Conservation (phyloP, 805 yeast species). For the Sungouiella thailandica region DNA sequence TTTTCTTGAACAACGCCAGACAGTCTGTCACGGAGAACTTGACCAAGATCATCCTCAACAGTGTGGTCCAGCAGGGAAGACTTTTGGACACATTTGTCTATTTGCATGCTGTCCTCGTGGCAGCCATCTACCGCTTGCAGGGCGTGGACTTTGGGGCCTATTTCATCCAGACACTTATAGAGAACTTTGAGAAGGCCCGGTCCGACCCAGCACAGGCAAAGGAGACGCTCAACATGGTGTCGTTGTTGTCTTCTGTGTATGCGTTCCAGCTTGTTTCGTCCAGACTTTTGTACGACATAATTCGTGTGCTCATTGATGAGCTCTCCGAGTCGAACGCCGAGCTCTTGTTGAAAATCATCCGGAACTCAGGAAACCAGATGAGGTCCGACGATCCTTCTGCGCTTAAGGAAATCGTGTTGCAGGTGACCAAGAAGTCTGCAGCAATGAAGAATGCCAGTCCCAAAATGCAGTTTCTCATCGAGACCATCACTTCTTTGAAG, state of each 20-base stretch:
- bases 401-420: conserved; percentile 68
- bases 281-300: conserved; percentile 70
- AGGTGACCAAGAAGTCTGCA: conserved; percentile 43
- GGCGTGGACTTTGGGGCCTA: conserved; percentile 90
- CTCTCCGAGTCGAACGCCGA: conserved; percentile 75
- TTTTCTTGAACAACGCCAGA: conserved; percentile 67
- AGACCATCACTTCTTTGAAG: conserved; percentile 78
- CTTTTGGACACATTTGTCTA: conserved; percentile 75
- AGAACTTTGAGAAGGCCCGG: conserved; percentile 48
- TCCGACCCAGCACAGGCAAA: conserved; percentile 28
- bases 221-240: conserved; percentile 61
- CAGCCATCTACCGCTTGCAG: conserved; percentile 68
- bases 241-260: conserved; percentile 72
- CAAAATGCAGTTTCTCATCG: conserved; percentile 78
- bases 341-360: conserved; percentile 62
- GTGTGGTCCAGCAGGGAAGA: conserved; percentile 57
- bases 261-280: conserved; percentile 73
- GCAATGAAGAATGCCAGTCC: conserved; percentile 40
- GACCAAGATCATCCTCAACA: conserved; percentile 57
- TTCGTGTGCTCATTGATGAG: conserved; percentile 47
- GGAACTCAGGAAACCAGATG: conserved; percentile 76
- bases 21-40: conserved; percentile 72
- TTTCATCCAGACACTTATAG: conserved; percentile 77
- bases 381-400: conserved; percentile 88
- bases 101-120: conserved; percentile 71